Percentiles rank a stretch among this genome's conserved stretches.
These are phyloP conservation scores for Globisporangium recalcitrans DNA, from an alignment of 352 stramenopile genomes.

Conservation along the genomic window DNA sequence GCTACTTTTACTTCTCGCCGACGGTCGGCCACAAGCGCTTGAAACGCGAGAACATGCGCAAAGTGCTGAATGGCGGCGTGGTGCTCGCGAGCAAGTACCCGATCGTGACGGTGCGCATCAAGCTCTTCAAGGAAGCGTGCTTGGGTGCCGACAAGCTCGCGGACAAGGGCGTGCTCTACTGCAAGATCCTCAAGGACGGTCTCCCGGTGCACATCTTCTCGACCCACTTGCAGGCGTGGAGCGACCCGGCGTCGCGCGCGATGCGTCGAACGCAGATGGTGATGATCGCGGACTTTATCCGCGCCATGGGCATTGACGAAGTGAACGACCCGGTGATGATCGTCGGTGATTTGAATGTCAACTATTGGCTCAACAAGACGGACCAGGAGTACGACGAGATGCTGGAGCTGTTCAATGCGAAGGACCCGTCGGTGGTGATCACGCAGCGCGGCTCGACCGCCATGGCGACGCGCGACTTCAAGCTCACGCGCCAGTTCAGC, in stretches of 20 bases:
- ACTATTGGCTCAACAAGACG: constrained; percentile 70
- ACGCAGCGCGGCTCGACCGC: constrained; percentile 8
- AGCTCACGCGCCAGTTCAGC: constrained; percentile 45
- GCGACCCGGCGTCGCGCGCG: constrained; percentile 44
- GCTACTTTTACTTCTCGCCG: constrained; percentile 71
- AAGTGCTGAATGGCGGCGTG: constrained; percentile 69
- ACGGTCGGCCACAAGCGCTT: constrained; percentile 65
- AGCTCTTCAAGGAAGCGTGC: constrained; percentile 63
- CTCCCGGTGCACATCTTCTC: constrained; percentile 69
- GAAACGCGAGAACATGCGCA: constrained; percentile 61
- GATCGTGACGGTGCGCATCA: constrained; percentile 65
- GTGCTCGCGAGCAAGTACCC: constrained; percentile 67
- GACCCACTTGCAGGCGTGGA: constrained; percentile 76
- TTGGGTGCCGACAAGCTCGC: constrained; percentile 59
- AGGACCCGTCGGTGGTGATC: constrained; percentile 36
- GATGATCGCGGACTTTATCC: constrained; percentile 53
- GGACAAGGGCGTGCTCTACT: constrained; percentile 78
- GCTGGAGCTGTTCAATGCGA: constrained; percentile 53
- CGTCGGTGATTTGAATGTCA: constrained; percentile 69
- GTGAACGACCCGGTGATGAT: constrained; percentile 57
- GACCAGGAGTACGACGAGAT: constrained; percentile 81
- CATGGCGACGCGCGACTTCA: constrained; percentile 20
- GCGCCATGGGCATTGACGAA: constrained; percentile 49
- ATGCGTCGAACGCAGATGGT: constrained; percentile 67
- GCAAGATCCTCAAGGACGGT: constrained; percentile 74